phyloP scores from a whole-genome alignment of 371 early-diverging fungal genomes.

The Apophysomyces trapeziformis region DNA sequence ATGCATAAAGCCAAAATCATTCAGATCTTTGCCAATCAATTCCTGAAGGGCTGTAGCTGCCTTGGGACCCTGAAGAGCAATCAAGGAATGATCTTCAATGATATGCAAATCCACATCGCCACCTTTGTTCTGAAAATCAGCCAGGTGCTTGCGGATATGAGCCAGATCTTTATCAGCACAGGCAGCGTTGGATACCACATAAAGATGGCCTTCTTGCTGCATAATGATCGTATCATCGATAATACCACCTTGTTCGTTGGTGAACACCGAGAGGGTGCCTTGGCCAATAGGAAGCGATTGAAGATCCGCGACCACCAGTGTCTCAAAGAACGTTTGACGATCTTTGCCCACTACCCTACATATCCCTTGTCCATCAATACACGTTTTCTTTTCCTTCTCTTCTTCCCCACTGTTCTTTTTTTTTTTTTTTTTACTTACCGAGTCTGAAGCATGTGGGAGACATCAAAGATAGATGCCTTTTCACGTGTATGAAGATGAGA shows the following conservation, averaged over 20 bases:
- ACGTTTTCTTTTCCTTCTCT: not conserved
- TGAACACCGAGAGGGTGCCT: conserved; percentile 91
- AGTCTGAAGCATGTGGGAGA: conserved; percentile 98
- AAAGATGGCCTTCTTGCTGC: conserved; percentile 80
- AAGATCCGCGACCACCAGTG: conserved; percentile 87
- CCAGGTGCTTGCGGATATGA: conserved; percentile 81
- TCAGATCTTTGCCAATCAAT: conserved; percentile 59
- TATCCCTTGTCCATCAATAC: not conserved
- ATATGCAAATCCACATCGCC: conserved; percentile 86
- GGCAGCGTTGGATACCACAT: conserved; percentile 97
- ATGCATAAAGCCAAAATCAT: conserved; percentile 89
- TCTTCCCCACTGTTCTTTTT: not conserved
- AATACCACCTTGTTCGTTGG: conserved; percentile 96
- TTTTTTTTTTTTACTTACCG: conserved; percentile 52
- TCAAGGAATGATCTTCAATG: conserved; percentile 82
- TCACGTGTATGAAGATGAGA: conserved; percentile 91
- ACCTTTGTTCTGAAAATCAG: conserved; percentile 82
- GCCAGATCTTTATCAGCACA: conserved; percentile 96
- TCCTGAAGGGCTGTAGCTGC: conserved; percentile 65
- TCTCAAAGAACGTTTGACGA: conserved; percentile 87
- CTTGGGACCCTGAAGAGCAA: conserved; percentile 93
- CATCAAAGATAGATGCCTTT: conserved; percentile 96
- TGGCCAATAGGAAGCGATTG: conserved; percentile 77
- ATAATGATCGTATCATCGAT: conserved; percentile 97
- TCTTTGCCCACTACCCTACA: conserved; percentile 88